These are phyloP conservation scores for Gymnopilus dilepis DNA, from an alignment of 768 basidiomycete species.

Conservation along the genomic window DNA sequence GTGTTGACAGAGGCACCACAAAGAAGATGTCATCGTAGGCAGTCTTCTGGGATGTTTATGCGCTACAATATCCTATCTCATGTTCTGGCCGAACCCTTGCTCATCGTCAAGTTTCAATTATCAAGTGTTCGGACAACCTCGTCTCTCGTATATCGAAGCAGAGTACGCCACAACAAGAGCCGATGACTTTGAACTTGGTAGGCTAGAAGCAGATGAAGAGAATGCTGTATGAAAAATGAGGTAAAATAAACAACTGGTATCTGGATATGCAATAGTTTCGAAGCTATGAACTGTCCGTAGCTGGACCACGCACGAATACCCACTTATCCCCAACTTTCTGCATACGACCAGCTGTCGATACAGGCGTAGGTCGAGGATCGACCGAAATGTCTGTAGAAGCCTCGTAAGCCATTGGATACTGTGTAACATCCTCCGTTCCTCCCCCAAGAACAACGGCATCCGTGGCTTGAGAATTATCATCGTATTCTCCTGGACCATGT, in stretches of 20 bases:
- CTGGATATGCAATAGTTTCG: constrained; percentile 19
- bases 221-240: constrained; percentile 41
- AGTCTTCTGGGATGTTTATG: constrained; percentile 59
- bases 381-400: constrained; percentile 22
- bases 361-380: constrained; percentile 9
- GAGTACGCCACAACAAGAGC: constrained; percentile 28
- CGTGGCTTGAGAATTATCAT: constrained; percentile 43
- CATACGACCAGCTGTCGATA: constrained; percentile 54
- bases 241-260: constrained; percentile 24
- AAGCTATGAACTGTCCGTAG: constrained; percentile 34
- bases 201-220: constrained; percentile 45
- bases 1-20: constrained; percentile 60
- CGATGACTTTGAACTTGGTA: constrained; percentile 54
- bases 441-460: constrained; percentile 68
- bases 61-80: constrained; percentile 55
- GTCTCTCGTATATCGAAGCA: constrained; percentile 44
- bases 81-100: constrained; percentile 73
- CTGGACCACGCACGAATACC: constrained; percentile 63
- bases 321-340: constrained; percentile 74
- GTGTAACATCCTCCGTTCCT: constrained; percentile 24
- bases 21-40: constrained; percentile 72
- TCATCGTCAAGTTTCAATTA: constrained; percentile 40
- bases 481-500: constrained; percentile 36
- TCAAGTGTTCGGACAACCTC: constrained; percentile 41
- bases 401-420: constrained; percentile 8